A percentile compares a stretch with the other conserved stretches of the same genome.
phyloP scores from a whole-genome alignment of 345 rosid genomes.

The Raphanus raphanistrum region DNA sequence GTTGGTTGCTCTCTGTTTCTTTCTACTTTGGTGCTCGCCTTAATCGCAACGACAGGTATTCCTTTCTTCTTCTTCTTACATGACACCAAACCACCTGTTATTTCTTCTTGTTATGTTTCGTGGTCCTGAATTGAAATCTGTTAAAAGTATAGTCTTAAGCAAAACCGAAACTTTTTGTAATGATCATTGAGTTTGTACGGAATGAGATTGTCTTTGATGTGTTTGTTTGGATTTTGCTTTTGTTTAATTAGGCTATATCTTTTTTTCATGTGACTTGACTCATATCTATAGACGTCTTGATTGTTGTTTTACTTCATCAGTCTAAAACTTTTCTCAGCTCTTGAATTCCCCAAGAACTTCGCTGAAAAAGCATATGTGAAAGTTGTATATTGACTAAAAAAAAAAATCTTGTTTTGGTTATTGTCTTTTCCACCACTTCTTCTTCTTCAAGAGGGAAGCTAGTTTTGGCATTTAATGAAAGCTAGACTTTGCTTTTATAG shows the following conservation, averaged over 20 bases:
- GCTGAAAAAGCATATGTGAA: not conserved
- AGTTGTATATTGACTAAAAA: not conserved
- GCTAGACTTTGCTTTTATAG: slow-evolving; percentile 2
- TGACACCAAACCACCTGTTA: not conserved
- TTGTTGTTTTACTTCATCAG: slow-evolving; percentile 6
- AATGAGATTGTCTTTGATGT: slow-evolving; percentile 2
- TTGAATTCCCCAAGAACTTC: not conserved
- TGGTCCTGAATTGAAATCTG: not conserved
- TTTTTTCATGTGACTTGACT: not conserved
- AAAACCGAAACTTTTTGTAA: not conserved
- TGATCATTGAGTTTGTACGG: not conserved
- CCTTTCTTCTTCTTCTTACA: not conserved
- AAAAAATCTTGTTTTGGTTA: not conserved
- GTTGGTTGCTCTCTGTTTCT: slow-evolving; percentile 97
- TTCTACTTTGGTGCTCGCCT: slow-evolving; percentile 95
- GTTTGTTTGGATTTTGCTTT: slow-evolving; percentile 10
- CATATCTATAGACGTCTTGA: not conserved
- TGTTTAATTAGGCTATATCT: not conserved
- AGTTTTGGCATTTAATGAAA: not conserved
- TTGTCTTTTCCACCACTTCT: not conserved
- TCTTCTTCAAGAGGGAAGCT: not conserved
- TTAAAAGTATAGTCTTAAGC: not conserved
- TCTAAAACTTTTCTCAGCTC: not conserved
- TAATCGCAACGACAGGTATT: slow-evolving; percentile 82
- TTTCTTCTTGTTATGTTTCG: not conserved